A percentile compares a stretch with the other conserved stretches of the same genome.
Evolutionary conservation across 805 yeast species (phyloP).

Genomic region (Candida cerambycidarum): DNA sequence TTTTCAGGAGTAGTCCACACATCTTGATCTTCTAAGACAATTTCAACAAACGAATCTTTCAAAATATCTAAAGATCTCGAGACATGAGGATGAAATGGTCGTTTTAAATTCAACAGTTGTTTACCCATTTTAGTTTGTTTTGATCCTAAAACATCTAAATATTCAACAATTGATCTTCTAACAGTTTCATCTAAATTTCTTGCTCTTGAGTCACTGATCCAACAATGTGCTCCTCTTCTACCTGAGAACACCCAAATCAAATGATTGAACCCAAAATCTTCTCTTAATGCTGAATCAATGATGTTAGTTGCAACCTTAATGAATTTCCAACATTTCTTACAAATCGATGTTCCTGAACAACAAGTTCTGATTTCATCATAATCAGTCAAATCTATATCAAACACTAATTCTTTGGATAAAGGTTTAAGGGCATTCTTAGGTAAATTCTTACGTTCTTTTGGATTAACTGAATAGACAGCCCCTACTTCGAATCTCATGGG

Average conservation of each 20-base stretch:
- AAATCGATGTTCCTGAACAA: slow-evolving; percentile 81
- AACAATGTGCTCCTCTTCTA: slow-evolving; percentile 98
- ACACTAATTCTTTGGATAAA: slow-evolving; percentile 79
- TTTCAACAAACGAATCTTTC: slow-evolving; percentile 59
- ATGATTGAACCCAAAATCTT: slow-evolving; percentile 87
- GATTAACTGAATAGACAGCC: slow-evolving; percentile 84
- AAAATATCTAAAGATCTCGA: slow-evolving; percentile 71
- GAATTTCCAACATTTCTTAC: slow-evolving; percentile 91
- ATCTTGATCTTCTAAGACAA: slow-evolving; percentile 78
- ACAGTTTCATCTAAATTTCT: slow-evolving; percentile 67
- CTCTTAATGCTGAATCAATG: slow-evolving; percentile 66
- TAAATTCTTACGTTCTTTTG: slow-evolving; percentile 76
- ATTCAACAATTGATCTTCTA: slow-evolving; percentile 79
- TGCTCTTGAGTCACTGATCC: slow-evolving; percentile 90
- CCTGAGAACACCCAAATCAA: slow-evolving; percentile 96
- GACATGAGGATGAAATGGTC: slow-evolving; percentile 90
- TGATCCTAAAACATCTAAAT: slow-evolving; percentile 67
- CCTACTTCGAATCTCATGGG: slow-evolving; percentile 96
- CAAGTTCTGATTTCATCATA: slow-evolving; percentile 93
- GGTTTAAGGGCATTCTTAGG: slow-evolving; percentile 81
- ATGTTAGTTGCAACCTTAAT: slow-evolving; percentile 81
- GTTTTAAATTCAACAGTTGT: slow-evolving; percentile 53
- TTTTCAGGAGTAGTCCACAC: slow-evolving; percentile 70
- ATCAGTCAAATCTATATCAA: slow-evolving; percentile 97
- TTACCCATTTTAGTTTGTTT: slow-evolving; percentile 33